These are phyloP conservation scores for Glycyrrhiza uralensis DNA, from an alignment of 306 rosid genomes.

Conservation along the genomic window DNA sequence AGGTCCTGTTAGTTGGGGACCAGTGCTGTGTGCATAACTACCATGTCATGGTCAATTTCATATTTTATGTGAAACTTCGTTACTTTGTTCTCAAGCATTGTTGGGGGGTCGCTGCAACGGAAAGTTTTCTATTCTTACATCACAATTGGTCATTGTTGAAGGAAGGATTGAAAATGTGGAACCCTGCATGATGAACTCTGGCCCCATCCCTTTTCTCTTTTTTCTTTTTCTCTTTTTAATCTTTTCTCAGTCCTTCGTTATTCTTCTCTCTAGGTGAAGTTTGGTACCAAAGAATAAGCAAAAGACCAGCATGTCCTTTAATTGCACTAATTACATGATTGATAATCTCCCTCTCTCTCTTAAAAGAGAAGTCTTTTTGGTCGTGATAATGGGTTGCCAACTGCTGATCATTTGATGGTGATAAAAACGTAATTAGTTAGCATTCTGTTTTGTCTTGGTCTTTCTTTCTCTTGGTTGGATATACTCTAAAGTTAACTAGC, in stretches of 20 bases:
- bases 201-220: constrained; percentile 6
- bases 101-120: constrained; percentile 36
- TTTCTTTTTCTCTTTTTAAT: neutral
- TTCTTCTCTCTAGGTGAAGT: constrained; percentile 30
- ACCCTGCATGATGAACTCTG: neutral
- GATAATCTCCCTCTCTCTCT: constrained; percentile 25
- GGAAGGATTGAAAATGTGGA: neutral
- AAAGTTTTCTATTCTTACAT: constrained; percentile 40
- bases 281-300: constrained; percentile 44
- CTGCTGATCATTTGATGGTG: constrained; percentile 25
- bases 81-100: constrained; percentile 64
- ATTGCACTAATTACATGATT: constrained; percentile 27
- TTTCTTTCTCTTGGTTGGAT: constrained; percentile 41
- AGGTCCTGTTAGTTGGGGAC: constrained; percentile 37
- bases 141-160: constrained; percentile 33
- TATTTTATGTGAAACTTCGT: constrained; percentile 29
- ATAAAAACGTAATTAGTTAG: constrained; percentile 44
- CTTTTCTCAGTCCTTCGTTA: neutral
- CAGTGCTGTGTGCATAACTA: constrained; percentile 25
- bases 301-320: constrained; percentile 21
- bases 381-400: constrained; percentile 40
- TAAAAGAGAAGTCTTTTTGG: constrained; percentile 27
- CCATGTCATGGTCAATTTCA: constrained; percentile 31
- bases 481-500: constrained; percentile 44
- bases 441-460: constrained; percentile 39